Base-by-base conservation (phyloP, 129 eudicot species). In the Escallonia herrerae region DNA sequence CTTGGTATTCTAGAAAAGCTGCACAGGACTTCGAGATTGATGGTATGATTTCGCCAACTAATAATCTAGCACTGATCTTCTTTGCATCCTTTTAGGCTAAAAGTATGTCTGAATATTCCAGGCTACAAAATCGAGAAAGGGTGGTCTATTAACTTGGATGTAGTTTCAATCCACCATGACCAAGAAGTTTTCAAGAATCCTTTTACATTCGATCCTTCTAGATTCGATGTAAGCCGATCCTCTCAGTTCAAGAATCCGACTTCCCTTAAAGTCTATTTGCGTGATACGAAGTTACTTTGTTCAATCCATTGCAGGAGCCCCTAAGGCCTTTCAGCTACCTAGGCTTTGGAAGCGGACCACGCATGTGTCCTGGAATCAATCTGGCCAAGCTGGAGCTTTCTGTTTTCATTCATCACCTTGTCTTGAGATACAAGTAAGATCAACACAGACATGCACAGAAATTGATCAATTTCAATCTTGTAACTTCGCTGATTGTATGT, bases 1-100 rank as follows among this genome's bases (percentile, higher is more conserved):
- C 91, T 62, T 88, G 95, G 95, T 82, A 61, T 88, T 88, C 95
- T 60, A 84, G 95, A 76, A 88, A 82, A 88, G 95, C 91, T n/a
- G 91, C 91, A 38, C 82, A 79, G 49, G 95, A 88, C 69, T 84
- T 88, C 58, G 86, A 84, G 53, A 84, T 88, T 61, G 76, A 82
- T 76, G 90, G 90, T 87, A 80, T 6, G 42, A 14, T 56, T 60
- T 43, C 2, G 22, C 63, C 3, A 43, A 50, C 65, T 15, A 14
- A 44, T 9, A 40, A 6, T 58, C 52, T 8, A 14, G 47, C 6
- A 7, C 4, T 5, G 42, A 41, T 13, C n/a, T 51, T 12, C 13
- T 53, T 53, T 53, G 5, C n/a, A 14, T 6, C 9, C 51, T 53
- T 38, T 33, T 52, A 47, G n/a, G 15, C 13, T 52, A 48, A 37